phyloP scores from a whole-genome alignment of 176 grass and related monocot species.

The Ananas comosus region DNA sequence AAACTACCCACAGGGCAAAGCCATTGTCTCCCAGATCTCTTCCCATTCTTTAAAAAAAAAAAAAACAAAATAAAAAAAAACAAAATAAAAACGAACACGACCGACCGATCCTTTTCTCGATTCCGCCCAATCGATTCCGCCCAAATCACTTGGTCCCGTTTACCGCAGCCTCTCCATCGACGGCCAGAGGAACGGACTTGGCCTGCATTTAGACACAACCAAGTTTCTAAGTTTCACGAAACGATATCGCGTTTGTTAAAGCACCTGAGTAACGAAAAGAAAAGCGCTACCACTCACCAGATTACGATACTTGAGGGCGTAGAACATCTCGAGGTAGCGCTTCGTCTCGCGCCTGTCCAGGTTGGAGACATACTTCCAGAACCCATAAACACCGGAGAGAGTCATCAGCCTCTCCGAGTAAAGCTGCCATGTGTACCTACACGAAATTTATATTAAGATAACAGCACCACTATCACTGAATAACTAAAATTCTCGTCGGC shows the following conservation, averaged over 20 bases:
- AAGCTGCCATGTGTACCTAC: slow-evolving; percentile 92
- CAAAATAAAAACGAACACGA: slow-evolving; percentile 21
- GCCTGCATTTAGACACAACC: slow-evolving; percentile 27
- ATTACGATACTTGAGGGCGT: slow-evolving; percentile 91
- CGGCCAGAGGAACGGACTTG: slow-evolving; percentile 68
- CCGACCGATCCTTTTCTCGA: slow-evolving; percentile 10
- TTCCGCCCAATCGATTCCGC: neutral
- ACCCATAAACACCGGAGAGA: slow-evolving; percentile 82
- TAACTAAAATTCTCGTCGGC: neutral
- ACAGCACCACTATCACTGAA: neutral
- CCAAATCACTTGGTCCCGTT: slow-evolving; percentile 31
- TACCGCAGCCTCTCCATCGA: slow-evolving; percentile 49
- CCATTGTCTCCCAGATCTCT: slow-evolving; percentile 26
- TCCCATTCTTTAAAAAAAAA: neutral
- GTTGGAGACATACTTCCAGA: slow-evolving; percentile 99
- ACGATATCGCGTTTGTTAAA: neutral
- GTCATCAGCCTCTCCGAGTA: slow-evolving; percentile 99
- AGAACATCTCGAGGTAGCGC: slow-evolving; percentile 99
- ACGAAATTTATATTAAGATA: neutral
- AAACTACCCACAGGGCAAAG: slow-evolving; percentile 1
- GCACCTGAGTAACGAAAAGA: neutral
- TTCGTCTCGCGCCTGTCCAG: slow-evolving; percentile 89
- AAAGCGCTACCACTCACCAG: slow-evolving; percentile 33
- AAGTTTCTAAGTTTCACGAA: neutral
- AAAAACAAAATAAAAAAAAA: neutral